Evolutionary conservation across 2,329 filamentous ascomycete species (phyloP), one percentile per base, ranked within the genome.

Genomic region (Pseudogymnoascus sp.): DNA sequence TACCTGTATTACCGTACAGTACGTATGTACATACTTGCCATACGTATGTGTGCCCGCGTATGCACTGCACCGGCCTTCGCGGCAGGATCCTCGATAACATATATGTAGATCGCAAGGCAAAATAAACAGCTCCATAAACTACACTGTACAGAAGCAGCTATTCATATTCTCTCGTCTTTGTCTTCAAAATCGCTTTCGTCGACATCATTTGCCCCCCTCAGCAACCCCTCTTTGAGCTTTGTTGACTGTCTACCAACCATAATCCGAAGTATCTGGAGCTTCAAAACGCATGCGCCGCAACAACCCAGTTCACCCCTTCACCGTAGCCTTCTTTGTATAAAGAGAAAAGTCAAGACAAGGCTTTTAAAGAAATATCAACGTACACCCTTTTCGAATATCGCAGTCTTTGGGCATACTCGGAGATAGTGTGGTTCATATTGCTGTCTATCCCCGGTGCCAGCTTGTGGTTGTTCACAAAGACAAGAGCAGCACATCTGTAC

Each of bases 381-480:
- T 50, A 9, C 25, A 12, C 9, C 4, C 2, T 9, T 30, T 2
- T n/a, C 43, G 3, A 30, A 50, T 16, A 30, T 18, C 43, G 30
- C 16, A 7, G 22, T 30, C 43, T 50, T 30, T 50, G 25, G 16
- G 25, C 14, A 30, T 30, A 50, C 43, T 50, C 43, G n/a, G n/a
- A 25, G 8, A 50, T 50, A 50, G n/a, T 30, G 43, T 16, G 25
- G 14, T 50, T 50, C 25, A 50, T 50, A 50, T 30, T 50, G 43
- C n/a, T 50, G 43, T 30, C 43, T 16, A 30, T 30, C 43, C 43
- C 25, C 43, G 43, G 43, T 50, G 43, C 5, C 25, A 50, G 43
- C 43, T 30, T 50, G 43, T 50, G 43, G 25, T 50, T 50, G 43
- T 50, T 30, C 43, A 50, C 43, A 50, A 30, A 50, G 43, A 30